Evolutionary conservation across 208 protist genomes (phyloP).

Genomic region (Porcisia deanei): DNA sequence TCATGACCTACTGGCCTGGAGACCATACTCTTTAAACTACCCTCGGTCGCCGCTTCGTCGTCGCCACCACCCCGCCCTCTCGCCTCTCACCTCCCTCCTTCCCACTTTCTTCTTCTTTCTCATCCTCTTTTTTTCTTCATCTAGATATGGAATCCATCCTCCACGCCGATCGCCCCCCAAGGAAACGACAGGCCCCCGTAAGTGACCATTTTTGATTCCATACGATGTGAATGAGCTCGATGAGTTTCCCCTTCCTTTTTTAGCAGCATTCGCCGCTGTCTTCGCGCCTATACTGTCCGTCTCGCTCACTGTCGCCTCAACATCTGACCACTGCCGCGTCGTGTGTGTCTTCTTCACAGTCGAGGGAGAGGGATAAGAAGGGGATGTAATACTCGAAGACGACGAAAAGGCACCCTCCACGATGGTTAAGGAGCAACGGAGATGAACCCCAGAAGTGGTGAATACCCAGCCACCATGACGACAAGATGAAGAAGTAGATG

Average conservation of each 20-base stretch:
- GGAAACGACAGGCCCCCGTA: not conserved
- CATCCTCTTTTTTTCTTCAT: not conserved
- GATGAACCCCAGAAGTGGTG: conserved; percentile 12
- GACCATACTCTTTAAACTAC: not conserved
- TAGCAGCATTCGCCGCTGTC: not conserved
- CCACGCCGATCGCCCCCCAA: not conserved
- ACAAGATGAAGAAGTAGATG: conserved; percentile 11
- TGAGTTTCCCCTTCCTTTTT: not conserved
- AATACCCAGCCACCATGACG: conserved; percentile 17
- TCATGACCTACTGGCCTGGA: not conserved
- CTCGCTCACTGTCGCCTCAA: not conserved
- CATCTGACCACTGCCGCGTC: not conserved
- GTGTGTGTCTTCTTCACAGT: not conserved
- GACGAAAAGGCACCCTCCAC: not conserved
- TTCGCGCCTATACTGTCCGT: not conserved
- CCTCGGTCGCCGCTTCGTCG: not conserved
- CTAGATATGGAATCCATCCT: not conserved
- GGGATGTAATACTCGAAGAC: not conserved
- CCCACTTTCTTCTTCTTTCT: not conserved
- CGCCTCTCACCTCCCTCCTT: not conserved
- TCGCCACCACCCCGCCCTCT: not conserved
- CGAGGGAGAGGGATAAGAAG: not conserved
- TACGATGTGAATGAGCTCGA: too few relatives aligned
- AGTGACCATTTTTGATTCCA: not conserved
- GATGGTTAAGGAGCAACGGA: not conserved